Evolutionary conservation across 2,329 filamentous ascomycete genomes (phyloP), one percentile per base, ranked within the genome.

Genomic region (Diaporthe citri): DNA sequence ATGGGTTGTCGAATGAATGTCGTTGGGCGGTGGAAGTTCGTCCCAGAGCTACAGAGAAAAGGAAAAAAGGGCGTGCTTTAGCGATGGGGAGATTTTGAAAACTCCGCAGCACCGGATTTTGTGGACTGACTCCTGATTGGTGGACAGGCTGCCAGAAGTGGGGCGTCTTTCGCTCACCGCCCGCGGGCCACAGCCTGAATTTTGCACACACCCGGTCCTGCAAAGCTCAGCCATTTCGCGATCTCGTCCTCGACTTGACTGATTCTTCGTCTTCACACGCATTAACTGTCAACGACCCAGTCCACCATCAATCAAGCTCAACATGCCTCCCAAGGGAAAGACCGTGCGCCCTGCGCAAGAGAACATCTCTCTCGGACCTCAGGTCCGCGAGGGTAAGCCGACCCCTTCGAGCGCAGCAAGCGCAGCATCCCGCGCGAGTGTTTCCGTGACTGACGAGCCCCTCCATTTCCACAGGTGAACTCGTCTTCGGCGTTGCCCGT

Each of bases 351-450:
- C 94, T 84, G 91, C 92, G 83, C 93, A 96, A 90, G 97, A 98
- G 93, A 99, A 99, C 90, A 97, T 99, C 91, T 96, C 94, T 88
- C 93, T 98, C 84, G 97, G 97, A 84, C 97, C 97, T 86, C 95
- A 98, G 88, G 94, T 96, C 90, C 94, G 96, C 86, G 96, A 98
- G 91, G 96, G 95, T 96, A 87, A 85, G 92, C 85, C 80, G 39
- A 15, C 79, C 56, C 77, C 36, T 60, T 64, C 66, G 15, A 75
- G 48, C 25, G 15, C 17, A 5, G 4, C 31, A 51, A 20, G 22
- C 25, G 46, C 34, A 48, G n/a, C n/a, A n/a, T 46, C 59, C 59
- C 43, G 69, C 67, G n/a, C 25, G 31, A 22, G 20, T 39, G 28
- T 28, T 70, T 43, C 57, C 7, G 46, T 72, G 70, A 76, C 73